These are phyloP conservation scores for Globisporangium perplexum DNA, from an alignment of 352 stramenopile species.

Conservation along the genomic window DNA sequence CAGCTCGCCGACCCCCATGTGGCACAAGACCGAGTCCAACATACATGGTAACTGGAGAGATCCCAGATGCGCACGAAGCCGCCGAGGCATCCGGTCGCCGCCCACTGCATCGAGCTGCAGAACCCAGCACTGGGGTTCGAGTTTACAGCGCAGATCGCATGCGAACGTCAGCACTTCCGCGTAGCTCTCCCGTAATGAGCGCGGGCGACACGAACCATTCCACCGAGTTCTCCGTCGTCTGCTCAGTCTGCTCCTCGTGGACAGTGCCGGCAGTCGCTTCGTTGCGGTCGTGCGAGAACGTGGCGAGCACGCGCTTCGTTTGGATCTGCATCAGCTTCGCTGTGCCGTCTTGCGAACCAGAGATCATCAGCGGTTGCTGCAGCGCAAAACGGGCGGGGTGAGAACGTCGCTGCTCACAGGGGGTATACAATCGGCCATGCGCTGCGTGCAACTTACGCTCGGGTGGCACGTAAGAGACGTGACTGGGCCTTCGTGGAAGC, in stretches of 20 bases:
- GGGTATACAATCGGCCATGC: not conserved
- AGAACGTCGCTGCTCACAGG: not conserved
- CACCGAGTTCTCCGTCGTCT: constrained; percentile 74
- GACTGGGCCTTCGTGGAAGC: constrained; percentile 85
- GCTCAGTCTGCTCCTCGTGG: constrained; percentile 33
- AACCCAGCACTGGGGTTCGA: constrained; percentile 83
- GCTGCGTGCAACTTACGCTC: constrained; percentile 29
- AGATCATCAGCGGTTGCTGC: constrained; percentile 90
- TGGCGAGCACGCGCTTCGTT: constrained; percentile 92
- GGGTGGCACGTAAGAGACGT: constrained; percentile 90
- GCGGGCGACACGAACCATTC: constrained; percentile 46
- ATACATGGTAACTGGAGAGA: constrained; percentile 78
- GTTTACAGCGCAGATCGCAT: not conserved
- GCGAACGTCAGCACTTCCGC: not conserved
- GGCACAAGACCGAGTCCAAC: too few relatives aligned
- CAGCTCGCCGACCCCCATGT: too few relatives aligned
- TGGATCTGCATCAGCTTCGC: constrained; percentile 92
- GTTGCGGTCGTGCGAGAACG: constrained; percentile 65
- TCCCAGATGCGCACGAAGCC: constrained; percentile 96
- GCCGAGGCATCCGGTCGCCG: constrained; percentile 92
- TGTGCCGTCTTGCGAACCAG: constrained; percentile 92
- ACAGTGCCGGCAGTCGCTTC: constrained; percentile 42
- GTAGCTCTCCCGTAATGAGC: not conserved
- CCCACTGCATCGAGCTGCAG: constrained; percentile 92
- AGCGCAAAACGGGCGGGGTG: not conserved